Evolutionary conservation across 2,329 filamentous ascomycete genomes (phyloP), one percentile per base, ranked within the genome.

Genomic region (Neofusicoccum kwambonambiense): DNA sequence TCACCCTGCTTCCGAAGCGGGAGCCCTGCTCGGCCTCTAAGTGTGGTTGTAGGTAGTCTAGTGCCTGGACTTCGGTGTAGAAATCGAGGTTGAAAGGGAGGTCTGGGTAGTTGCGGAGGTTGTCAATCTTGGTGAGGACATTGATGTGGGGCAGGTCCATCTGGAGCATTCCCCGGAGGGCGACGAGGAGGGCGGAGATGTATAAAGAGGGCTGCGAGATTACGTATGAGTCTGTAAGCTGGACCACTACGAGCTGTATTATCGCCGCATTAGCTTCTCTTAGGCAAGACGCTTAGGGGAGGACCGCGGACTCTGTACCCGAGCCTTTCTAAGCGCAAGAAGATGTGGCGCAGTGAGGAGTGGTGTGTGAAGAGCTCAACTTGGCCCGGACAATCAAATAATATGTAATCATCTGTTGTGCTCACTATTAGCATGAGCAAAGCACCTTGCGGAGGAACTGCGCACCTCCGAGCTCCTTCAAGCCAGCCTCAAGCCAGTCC

Each of bases 311-410:
- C 94, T 84, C 95, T 88, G 77, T 96, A 98, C 66, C 91, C 93
- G 70, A 94, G 78, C 81, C 96, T 97, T 79, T 97, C 91, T 65
- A 99, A 84, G 76, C 87, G 89, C 74, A 93, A 90, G 78, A 99
- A 93, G 68, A 99, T 93, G 73, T 96, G 96, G 65, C 95, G 88
- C 70, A 99, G 81, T 13, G 93, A 96, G 64, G 89, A 89, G 79
- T 99, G 95, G 75, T 98, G 95, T 51, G 94, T 98, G 74, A 97
- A 98, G 5, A 99, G 85, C 79, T 99, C 95, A 56, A 98, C 94
- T 77, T 99, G 95, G 0, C 95, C 95, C 0, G 95, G 95, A 70
- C 95, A 98, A 80, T 99, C 95, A 69, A 99, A 97, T 11, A 99
- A 79, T 64, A 99, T 81, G 74, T 98, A 99, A 71, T 98, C 93